phyloP scores from a whole-genome alignment of 148 eudicot genomes.

The Tetragonia tetragonoides region DNA sequence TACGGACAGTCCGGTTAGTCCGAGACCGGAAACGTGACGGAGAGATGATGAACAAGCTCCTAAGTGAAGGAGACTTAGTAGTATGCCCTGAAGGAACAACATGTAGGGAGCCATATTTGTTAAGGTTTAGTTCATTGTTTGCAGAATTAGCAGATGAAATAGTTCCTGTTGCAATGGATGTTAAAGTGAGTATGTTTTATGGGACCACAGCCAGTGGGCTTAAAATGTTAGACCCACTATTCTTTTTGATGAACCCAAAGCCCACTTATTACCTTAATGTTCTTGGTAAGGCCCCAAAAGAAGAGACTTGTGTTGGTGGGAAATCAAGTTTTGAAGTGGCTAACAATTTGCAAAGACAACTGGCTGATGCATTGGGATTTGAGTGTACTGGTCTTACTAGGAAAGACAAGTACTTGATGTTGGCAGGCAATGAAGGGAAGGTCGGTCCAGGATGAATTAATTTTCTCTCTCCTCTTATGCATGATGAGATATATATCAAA shows the following conservation, averaged over 20 bases:
- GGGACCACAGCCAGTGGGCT: constrained; percentile 90
- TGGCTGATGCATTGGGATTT: constrained; percentile 69
- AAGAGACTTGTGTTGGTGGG: constrained; percentile 41
- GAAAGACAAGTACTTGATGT: constrained; percentile 79
- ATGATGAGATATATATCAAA: too few relatives aligned
- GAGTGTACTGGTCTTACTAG: constrained; percentile 72
- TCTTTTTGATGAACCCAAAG: constrained; percentile 86
- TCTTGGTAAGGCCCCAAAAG: constrained; percentile 40
- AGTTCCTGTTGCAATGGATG: constrained; percentile 44
- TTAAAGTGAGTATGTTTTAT: constrained; percentile 74
- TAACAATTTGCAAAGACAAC: constrained; percentile 58
- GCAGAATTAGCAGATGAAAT: constrained; percentile 49
- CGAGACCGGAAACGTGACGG: constrained; percentile 64
- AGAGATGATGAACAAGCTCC: constrained; percentile 48
- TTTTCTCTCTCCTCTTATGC: too few relatives aligned
- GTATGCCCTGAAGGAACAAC: constrained; percentile 90
- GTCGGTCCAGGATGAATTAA: constrained; percentile 18
- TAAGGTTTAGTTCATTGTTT: constrained; percentile 48
- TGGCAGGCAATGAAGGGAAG: constrained; percentile 76
- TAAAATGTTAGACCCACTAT: constrained; percentile 78
- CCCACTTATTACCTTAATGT: constrained; percentile 55
- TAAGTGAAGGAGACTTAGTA: constrained; percentile 72
- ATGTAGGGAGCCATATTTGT: constrained; percentile 51
- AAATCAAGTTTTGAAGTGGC: constrained; percentile 72
- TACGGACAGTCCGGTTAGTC: constrained; percentile 66